phyloP scores from a whole-genome alignment of 2,329 filamentous ascomycete genomes.

The Hypoxylon sp. region DNA sequence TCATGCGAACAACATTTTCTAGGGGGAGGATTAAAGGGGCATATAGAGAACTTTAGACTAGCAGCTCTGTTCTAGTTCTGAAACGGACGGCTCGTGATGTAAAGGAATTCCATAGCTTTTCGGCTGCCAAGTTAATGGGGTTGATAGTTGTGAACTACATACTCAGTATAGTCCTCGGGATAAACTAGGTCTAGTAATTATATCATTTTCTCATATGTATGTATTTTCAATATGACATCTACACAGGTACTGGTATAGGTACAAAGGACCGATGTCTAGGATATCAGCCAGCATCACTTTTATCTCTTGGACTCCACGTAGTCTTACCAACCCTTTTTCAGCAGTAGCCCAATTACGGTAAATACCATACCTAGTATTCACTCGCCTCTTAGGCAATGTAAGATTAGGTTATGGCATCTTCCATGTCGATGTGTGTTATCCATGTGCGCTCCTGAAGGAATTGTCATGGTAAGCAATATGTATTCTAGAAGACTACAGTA shows the following conservation, averaged over 20 bases:
- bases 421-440: not conserved
- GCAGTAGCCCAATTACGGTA: not conserved
- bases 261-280: not conserved
- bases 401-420: not conserved
- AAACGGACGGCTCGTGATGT: not conserved
- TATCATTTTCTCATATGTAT: conserved; percentile 5
- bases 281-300: conserved; percentile 3
- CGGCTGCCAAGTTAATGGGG: not conserved
- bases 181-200: not conserved
- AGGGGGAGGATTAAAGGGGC: not conserved
- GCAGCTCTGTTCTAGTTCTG: not conserved
- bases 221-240: conserved; percentile 1
- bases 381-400: conserved; percentile 4
- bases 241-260: not conserved
- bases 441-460: conserved; percentile 15
- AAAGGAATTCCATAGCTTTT: not conserved
- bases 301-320: not conserved
- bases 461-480: conserved; percentile 5
- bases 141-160: not conserved
- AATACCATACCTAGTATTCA: conserved; percentile 2
- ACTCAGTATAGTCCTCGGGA: not conserved
- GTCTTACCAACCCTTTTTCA: conserved; percentile 5
- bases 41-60: not conserved
- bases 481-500: conserved; percentile 15
- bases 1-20: not conserved